phyloP scores from a whole-genome alignment of 148 eudicot genomes.

The Cornus kousa region DNA sequence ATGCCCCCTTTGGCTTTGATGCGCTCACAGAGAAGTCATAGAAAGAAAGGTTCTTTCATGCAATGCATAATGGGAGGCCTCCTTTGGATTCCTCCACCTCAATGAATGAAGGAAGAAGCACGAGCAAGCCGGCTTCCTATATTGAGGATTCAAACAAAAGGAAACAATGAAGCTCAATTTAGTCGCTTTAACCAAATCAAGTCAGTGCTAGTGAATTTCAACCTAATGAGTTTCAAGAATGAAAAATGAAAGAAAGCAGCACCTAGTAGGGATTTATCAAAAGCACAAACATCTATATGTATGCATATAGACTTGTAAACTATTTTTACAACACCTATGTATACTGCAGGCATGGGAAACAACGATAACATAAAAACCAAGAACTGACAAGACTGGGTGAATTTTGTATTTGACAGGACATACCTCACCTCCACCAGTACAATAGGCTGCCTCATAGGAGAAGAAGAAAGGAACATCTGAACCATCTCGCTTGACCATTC shows the following conservation, averaged over 20 bases:
- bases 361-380: neutral
- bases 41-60: too few relatives aligned
- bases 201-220: neutral
- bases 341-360: neutral
- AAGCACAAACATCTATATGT: neutral
- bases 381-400: neutral
- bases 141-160: too few relatives aligned
- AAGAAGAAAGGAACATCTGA: conserved; percentile 98
- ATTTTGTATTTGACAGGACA: conserved; percentile 6
- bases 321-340: neutral
- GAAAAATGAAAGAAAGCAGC: neutral
- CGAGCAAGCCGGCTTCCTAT: too few relatives aligned
- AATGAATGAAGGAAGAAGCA: too few relatives aligned
- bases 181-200: neutral
- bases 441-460: conserved; percentile 89
- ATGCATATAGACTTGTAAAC: neutral
- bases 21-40: too few relatives aligned
- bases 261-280: neutral
- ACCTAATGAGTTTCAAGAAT: neutral
- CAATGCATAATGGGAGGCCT: too few relatives aligned
- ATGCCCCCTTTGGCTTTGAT: too few relatives aligned
- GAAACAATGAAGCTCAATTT: neutral
- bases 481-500: conserved; percentile 95
- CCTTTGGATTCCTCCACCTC: too few relatives aligned
- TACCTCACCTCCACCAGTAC: conserved; percentile 99